Evolutionary conservation across 768 basidiomycete species (phyloP).

Genomic region (Tricholoma saponaceum): DNA sequence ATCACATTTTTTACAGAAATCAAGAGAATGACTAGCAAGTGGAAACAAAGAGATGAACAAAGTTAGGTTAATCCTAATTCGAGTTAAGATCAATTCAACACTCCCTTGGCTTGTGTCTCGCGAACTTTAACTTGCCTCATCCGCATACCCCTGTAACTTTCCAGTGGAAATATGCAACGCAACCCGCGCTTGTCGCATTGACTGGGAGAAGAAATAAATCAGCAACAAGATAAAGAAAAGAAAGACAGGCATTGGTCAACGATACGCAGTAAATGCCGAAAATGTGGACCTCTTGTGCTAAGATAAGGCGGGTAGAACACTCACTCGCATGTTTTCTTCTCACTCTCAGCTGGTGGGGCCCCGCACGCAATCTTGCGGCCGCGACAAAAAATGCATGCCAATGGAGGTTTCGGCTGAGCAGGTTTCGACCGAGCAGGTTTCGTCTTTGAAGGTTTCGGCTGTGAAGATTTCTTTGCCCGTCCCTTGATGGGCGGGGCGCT

Average conservation of each 20-base stretch:
- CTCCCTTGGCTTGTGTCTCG: not conserved
- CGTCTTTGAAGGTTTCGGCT: not conserved
- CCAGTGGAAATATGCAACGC: conserved; percentile 4
- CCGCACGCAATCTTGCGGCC: conserved; percentile 52
- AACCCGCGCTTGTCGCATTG: conserved; percentile 7
- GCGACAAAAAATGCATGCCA: conserved; percentile 48
- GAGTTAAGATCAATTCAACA: not conserved
- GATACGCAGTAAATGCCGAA: not conserved
- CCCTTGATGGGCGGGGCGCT: not conserved
- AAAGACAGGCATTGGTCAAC: not conserved
- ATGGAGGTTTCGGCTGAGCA: conserved; percentile 33
- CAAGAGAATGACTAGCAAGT: no score
- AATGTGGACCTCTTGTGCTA: not conserved
- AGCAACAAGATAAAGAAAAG: not conserved
- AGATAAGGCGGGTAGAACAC: conserved; percentile 13
- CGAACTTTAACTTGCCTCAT: not conserved
- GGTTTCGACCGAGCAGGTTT: no score
- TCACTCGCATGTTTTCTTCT: conserved; percentile 46
- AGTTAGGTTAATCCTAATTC: not conserved
- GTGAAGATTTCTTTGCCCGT: not conserved
- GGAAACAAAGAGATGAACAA: no score
- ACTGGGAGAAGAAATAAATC: not conserved
- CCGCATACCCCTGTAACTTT: conserved; percentile 8
- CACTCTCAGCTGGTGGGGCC: conserved; percentile 31
- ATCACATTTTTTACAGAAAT: no score